Evolutionary conservation across 2,329 filamentous ascomycete species (phyloP), one percentile per base, ranked within the genome.

Genomic region (Diaporthe sp.): DNA sequence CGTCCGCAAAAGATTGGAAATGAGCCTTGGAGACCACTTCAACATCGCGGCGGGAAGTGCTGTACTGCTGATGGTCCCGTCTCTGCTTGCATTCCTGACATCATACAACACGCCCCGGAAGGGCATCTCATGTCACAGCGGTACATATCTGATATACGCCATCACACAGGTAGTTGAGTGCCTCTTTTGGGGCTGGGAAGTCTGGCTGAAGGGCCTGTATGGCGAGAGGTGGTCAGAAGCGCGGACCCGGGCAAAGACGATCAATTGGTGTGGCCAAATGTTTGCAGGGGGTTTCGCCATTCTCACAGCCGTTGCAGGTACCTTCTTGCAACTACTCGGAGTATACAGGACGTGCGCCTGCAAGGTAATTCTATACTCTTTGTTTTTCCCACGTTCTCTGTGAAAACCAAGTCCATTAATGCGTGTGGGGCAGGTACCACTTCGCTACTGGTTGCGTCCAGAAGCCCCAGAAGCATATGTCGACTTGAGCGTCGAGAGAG

Each of bases 301-400:
- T 84, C 79, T 88, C 84, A 53, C 80, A 0, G 76, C 79, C 10
- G 76, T 81, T 10, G 77, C 76, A 10, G 80, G 80, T 25, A 81
- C 80, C 3, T 25, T 78, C 13, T 78, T 81, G 78, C 79, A 81
- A 75, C 75, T 81, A 15, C 72, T 80, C 37, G 80, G 80, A 22
- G 77, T 81, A 19, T 81, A 81, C 39, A 67, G 78, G 65, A 77
- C 78, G 8, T 75, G 77, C 44, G 76, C 78, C 22, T 80, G 82
- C 22, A 68, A 57, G 68, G 75, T 77, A 49, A 58, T 7, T 22
- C 9, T 6, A 17, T 22, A 2, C 8, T 28, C 13, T 6, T 34
- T 10, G 12, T 19, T 28, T 6, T 9, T 19, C 10, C 12, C 7
- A 37, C 0, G 19, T 1, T 53, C 17, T 25, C 22, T 2, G n/a